Percentiles rank a stretch among this genome's conserved stretches.
Conservation (phyloP, 495 filamentous ascomycete genomes). For the Tuber borchii region DNA sequence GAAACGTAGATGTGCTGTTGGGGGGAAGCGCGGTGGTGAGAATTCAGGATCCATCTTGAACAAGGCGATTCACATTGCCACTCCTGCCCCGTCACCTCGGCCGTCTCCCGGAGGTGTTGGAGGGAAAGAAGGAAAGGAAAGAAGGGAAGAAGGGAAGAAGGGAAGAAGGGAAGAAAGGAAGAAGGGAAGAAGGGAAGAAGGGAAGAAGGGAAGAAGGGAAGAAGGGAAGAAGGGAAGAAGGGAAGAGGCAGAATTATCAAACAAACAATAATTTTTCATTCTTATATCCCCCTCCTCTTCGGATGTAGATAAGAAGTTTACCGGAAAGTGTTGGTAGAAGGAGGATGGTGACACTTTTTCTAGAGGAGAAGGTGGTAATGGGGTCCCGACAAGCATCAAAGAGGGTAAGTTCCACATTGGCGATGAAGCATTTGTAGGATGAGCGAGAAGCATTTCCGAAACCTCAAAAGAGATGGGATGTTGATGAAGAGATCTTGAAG, state of each 20-base stretch:
- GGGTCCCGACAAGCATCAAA: constrained; percentile 62
- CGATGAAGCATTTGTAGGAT: constrained; percentile 88
- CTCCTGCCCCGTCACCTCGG: constrained; percentile 91
- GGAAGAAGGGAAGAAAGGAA: no score
- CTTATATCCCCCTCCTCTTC: constrained; percentile 64
- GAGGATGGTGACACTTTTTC: constrained; percentile 51
- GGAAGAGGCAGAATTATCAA: constrained; percentile 73
- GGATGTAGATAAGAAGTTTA: constrained; percentile 12
- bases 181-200: no score
- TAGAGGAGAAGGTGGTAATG: constrained; percentile 65
- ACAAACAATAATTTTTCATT: constrained; percentile 98
- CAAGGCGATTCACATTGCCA: constrained; percentile 94
- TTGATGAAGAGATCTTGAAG: no score
- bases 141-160: no score
- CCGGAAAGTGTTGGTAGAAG: constrained; percentile 78
- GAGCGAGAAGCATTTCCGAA: no score
- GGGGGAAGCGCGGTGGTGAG: constrained; percentile 9
- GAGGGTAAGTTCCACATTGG: constrained; percentile 88
- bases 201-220: no score
- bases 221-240: no score
- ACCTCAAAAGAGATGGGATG: no score
- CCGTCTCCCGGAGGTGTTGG: constrained; percentile 80
- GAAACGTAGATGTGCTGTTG: no score
- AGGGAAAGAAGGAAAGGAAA: constrained; percentile 90
- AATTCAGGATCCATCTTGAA: constrained; percentile 71